Evolutionary conservation across 352 stramenopile genomes (phyloP), one percentile per base, ranked within the genome.

Genomic region (Pythium apleroticum): DNA sequence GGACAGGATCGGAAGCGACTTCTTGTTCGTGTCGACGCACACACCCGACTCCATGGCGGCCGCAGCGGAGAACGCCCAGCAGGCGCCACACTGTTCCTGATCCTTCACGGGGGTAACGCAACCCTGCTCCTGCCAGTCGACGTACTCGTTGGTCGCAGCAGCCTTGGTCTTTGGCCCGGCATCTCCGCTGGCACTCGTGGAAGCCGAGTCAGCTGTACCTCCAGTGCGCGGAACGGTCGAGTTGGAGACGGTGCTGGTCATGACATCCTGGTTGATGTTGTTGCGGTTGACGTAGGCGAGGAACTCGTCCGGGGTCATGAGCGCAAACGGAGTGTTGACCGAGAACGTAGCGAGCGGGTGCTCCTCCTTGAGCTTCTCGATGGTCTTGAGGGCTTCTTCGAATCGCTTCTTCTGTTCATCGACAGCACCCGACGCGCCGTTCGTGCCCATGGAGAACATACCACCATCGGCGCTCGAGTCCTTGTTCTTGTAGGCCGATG

Each of bases 91-190:
- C 54, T 77, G 75, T 1, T 65, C 63, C 59, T 88, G 79, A 58
- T 88, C 75, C 59, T 80, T 83, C 20, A 88, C 71, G 25, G 60
- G 55, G 1, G 84, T 97, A 27, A 99, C 95, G 46, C 73, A 86
- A 22, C 75, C 78, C 46, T 73, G 63, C 11, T 78, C 37, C 61
- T 87, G 69, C 89, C 88, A 97, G 64, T 97, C 84, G 33, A 89
- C 72, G 20, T 52, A 65, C 65, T 90, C 71, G 10, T 74, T 76
- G 11, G 68, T 43, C 0, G 72, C 75, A 10, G 78, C 78, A 4
- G 78, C 70, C 1, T 62, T 68, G 4, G 76, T 88, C 68, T 65
- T 77, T 8, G 72, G 65, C 11, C 75, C 73, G 10, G 62, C 67
- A 12, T 72, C 71, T n/a, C 2, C n/a, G 28, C 27, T 37, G 9